Conservation (phyloP, 1,284 basidiomycete genomes). For the Leccinum griseonigrum region DNA sequence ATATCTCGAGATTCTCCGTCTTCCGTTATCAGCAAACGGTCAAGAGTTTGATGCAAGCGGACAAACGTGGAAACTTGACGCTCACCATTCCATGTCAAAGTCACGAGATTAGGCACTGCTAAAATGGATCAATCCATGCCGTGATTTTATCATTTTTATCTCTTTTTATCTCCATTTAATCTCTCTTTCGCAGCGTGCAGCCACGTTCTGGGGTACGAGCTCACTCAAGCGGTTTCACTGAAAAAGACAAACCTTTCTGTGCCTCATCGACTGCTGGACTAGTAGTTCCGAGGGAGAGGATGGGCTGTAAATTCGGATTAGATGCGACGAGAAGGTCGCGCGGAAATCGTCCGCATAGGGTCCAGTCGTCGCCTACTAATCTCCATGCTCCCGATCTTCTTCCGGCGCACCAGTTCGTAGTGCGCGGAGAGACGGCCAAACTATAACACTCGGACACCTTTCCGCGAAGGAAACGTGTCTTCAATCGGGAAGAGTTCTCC, state of each 20-base stretch:
- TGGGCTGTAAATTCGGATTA: not conserved
- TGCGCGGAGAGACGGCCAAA: not conserved
- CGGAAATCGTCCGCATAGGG: conserved; percentile 22
- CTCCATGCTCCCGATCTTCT: conserved; percentile 2
- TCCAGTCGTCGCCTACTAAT: conserved; percentile 3
- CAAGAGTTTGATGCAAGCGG: conserved; percentile 25
- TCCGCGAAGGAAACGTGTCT: conserved; percentile 9
- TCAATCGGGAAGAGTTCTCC: conserved; percentile 16
- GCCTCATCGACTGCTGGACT: not conserved
- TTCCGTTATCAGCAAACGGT: no score
- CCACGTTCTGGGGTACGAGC: conserved; percentile 31
- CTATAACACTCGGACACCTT: conserved; percentile 2
- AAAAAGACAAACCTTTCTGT: not conserved
- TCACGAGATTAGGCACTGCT: conserved; percentile 18
- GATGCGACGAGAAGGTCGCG: conserved; percentile 9
- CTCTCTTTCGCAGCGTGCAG: not conserved
- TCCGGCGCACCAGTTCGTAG: conserved; percentile 13
- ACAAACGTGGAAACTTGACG: conserved; percentile 4
- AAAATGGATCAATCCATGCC: conserved; percentile 14
- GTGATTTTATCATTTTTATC: not conserved
- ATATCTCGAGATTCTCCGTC: no score
- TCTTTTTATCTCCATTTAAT: conserved; percentile 2
- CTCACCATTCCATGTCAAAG: conserved; percentile 8
- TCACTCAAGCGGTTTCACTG: conserved; percentile 17
- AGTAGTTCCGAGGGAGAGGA: not conserved